A percentile compares a stretch with the other conserved stretches of the same genome.
Conservation (phyloP, 192 early-diverging fungal genomes). For the Coemansia sp. region DNA sequence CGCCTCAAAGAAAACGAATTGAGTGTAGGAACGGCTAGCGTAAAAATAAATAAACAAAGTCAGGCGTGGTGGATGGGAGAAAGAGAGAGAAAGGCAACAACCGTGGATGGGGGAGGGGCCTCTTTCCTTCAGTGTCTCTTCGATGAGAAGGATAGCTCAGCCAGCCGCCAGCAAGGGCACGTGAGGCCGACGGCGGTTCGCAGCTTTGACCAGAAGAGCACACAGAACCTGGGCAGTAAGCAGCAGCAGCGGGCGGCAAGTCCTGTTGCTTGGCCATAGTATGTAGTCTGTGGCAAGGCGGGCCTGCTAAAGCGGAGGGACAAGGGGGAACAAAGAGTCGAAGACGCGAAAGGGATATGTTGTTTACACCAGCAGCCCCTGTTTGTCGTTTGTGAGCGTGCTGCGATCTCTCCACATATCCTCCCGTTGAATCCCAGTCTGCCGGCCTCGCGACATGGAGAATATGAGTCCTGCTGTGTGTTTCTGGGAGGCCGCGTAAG, state of each 20-base stretch:
- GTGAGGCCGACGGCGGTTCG: too few relatives aligned
- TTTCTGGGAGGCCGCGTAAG: background rate
- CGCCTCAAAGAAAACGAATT: background rate
- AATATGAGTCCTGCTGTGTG: background rate
- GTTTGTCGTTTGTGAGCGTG: background rate
- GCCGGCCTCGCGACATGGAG: background rate
- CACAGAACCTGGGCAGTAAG: too few relatives aligned
- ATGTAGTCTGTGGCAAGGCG: background rate
- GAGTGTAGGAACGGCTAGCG: background rate
- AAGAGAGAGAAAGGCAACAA: background rate
- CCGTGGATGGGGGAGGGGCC: too few relatives aligned
- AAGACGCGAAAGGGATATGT: background rate
- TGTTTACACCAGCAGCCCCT: background rate
- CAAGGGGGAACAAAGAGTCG: background rate
- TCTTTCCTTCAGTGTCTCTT: background rate
- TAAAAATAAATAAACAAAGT: constrained; percentile 1
- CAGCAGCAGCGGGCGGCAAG: too few relatives aligned
- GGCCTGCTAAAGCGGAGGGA: background rate
- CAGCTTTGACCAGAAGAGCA: too few relatives aligned
- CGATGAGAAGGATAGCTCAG: background rate
- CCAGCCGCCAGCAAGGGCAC: background rate
- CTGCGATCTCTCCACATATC: background rate
- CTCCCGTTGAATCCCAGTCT: background rate
- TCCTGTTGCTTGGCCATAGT: too few relatives aligned
- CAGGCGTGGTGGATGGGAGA: background rate